Evolutionary conservation across 2,329 filamentous ascomycete genomes (phyloP).

Genomic region (Pseudodiploospora longispora): DNA sequence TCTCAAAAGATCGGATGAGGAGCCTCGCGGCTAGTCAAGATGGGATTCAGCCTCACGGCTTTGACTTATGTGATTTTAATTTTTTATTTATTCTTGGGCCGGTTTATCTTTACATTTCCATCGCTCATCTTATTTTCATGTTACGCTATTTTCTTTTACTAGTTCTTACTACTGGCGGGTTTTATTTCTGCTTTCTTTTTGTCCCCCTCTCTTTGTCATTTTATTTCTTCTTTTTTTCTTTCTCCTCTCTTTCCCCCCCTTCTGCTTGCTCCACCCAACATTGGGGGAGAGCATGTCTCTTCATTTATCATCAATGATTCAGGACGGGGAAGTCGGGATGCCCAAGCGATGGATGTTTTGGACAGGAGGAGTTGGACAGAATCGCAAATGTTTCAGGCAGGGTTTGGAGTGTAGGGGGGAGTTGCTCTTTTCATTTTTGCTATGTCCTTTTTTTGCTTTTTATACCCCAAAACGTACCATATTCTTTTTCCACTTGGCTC

Average conservation of each 20-base stretch:
- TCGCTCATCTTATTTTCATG: too few species aligned
- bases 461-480: conserved; percentile 5
- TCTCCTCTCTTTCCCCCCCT: conserved; percentile 1
- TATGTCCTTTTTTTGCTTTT: conserved; percentile 1
- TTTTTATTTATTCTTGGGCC: conserved; percentile 7
- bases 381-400: too few species aligned
- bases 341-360: too few species aligned
- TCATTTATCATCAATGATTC: too few species aligned
- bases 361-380: too few species aligned
- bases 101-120: not conserved
- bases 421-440: not conserved
- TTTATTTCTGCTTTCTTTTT: conserved; percentile 1
- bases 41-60: conserved; percentile 21
- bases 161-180: conserved; percentile 3
- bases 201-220: conserved; percentile 1
- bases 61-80: conserved; percentile 4
- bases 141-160: not conserved
- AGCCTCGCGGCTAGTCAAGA: conserved; percentile 23
- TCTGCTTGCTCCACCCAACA: not conserved
- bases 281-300: too few species aligned
- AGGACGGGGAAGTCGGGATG: too few species aligned
- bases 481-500: not conserved
- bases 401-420: too few species aligned
- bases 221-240: not conserved
- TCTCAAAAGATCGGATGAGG: conserved; percentile 9